Conservation (phyloP, 2,329 filamentous ascomycete genomes). For the Leptographium radiaticola region DNA sequence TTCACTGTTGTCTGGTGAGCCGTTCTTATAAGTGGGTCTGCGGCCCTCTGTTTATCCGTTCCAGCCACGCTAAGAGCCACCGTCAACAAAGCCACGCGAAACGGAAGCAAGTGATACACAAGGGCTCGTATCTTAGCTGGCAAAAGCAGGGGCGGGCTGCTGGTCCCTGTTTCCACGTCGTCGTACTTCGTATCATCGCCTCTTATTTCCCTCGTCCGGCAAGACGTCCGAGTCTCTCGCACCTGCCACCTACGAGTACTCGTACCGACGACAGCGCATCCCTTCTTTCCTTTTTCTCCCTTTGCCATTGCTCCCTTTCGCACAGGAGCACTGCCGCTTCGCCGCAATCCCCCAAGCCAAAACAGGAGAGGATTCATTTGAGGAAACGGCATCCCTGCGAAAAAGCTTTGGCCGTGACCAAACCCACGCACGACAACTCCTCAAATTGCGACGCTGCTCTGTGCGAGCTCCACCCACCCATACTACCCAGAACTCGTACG, state of each 20-base stretch:
- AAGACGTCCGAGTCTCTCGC: neutral
- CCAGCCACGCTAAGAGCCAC: neutral
- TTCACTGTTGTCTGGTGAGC: too few relatives aligned
- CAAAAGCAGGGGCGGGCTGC: neutral
- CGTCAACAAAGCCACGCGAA: neutral
- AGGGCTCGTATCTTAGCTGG: too few relatives aligned
- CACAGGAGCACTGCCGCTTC: neutral
- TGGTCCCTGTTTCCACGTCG: conserved; percentile 1
- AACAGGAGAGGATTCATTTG: neutral
- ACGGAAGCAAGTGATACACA: neutral
- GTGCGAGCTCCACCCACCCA: neutral
- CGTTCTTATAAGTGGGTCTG: too few relatives aligned
- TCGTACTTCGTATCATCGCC: conserved; percentile 1
- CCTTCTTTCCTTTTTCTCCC: neutral
- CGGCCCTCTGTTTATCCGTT: neutral
- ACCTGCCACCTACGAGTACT: neutral
- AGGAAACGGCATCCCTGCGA: neutral
- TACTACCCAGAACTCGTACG: too few relatives aligned
- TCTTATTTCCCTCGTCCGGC: neutral
- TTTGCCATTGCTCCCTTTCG: neutral
- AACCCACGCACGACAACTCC: neutral
- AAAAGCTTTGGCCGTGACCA: conserved; percentile 1
- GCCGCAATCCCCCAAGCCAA: neutral
- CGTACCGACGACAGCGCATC: neutral
- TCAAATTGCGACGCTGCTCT: neutral